Percentiles rank a stretch among this genome's conserved stretches.
These are phyloP conservation scores for Echium plantagineum DNA, from an alignment of 257 asterid species.

Conservation along the genomic window DNA sequence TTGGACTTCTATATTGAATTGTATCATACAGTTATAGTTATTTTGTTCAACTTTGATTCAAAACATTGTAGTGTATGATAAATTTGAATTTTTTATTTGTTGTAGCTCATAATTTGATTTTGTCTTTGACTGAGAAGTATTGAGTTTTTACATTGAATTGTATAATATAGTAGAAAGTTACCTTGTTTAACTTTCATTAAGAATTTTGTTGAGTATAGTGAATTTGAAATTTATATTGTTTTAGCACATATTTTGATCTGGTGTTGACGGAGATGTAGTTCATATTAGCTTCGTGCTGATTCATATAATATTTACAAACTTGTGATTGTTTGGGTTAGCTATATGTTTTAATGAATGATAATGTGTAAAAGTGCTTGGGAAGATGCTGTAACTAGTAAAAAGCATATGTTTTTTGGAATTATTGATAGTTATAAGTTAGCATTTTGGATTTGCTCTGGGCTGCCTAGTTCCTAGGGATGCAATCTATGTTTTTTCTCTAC, in stretches of 20 bases:
- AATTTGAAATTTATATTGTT: too few species aligned
- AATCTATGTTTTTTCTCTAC: slow-evolving; percentile 4
- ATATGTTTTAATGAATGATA: neutral
- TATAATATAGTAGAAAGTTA: neutral
- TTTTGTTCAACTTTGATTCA: neutral
- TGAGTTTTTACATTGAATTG: neutral
- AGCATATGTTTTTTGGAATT: too few species aligned
- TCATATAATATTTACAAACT: neutral
- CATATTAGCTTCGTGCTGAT: too few species aligned
- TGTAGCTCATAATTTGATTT: too few species aligned
- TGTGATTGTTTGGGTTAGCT: neutral
- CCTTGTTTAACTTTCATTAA: neutral
- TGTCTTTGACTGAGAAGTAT: too few species aligned
- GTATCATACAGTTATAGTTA: neutral
- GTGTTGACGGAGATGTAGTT: too few species aligned
- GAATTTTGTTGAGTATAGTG: neutral
- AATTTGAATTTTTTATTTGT: too few species aligned
- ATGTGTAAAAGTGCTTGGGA: neutral
- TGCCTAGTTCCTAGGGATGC: too few species aligned
- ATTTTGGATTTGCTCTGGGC: too few species aligned
- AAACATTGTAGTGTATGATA: neutral
- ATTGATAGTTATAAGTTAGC: too few species aligned
- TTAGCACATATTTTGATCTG: too few species aligned
- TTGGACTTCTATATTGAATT: neutral
- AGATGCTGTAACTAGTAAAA: neutral